Conservation (phyloP, 1,139 yeast genomes). For the Blastobotrys proliferans region DNA sequence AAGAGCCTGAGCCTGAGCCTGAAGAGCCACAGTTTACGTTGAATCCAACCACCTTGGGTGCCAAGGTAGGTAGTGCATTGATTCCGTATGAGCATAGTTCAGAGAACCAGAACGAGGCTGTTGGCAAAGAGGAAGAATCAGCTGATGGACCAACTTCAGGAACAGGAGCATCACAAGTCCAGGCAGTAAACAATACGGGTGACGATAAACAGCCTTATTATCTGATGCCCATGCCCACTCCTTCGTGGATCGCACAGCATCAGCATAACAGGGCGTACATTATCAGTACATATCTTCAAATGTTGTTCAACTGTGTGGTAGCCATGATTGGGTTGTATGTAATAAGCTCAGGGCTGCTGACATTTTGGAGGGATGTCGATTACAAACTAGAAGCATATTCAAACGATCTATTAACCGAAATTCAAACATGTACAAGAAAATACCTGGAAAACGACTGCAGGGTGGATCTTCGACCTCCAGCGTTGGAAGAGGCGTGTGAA, state of each 20-base stretch:
- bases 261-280: conserved; percentile 58
- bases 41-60: conserved; percentile 9
- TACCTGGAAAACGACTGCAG: conserved; percentile 70
- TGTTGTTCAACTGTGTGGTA: conserved; percentile 56
- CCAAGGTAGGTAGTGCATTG: conserved; percentile 1
- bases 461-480: conserved; percentile 54
- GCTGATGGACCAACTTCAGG: not conserved
- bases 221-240: conserved; percentile 20
- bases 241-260: conserved; percentile 21
- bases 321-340: conserved; percentile 51
- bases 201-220: conserved; percentile 3
- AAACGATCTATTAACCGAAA: conserved; percentile 57
- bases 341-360: conserved; percentile 46
- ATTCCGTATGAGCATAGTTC: not conserved
- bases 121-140: not conserved
- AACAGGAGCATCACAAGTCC: not conserved
- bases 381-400: conserved; percentile 62
- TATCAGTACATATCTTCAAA: conserved; percentile 68
- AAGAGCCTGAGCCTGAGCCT: too few species aligned
- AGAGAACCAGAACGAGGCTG: not conserved
- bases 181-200: not conserved
- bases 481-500: conserved; percentile 63
- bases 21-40: conserved; percentile 3
- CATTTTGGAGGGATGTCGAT: conserved; percentile 67
- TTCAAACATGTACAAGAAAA: conserved; percentile 65